Evolutionary conservation across 441 rosid genomes (phyloP), one percentile per base, ranked within the genome.

Genomic region (Melastoma candidum): DNA sequence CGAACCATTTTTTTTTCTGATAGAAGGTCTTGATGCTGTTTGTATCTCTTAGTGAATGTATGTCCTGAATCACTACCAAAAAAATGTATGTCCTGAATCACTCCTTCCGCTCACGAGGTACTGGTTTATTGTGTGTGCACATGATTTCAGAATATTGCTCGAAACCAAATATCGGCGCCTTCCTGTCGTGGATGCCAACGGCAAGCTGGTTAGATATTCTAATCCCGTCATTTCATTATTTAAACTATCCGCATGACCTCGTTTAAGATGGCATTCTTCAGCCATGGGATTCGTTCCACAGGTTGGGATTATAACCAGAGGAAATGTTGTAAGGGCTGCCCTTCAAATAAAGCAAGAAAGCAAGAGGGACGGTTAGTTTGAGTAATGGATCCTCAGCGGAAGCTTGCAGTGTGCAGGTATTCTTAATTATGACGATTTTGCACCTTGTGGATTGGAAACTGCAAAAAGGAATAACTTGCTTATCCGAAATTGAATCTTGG

Each of bases 241-340:
- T 45, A 8, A 3, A 7, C 25, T 57, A 7, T 26, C 0, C 13
- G 17, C 36, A 32, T 49, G 22, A 6, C 46, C 32, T 26, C 7
- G 27, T 41, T 44, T 57, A 48, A 46, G 44, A 44, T 11, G 32
- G 22, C 22, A 17, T 52, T 36, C 53, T 24, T 60, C 36, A 61
- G 49, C 17, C 43, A 14, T 17, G 22, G 22, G 7, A 24, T n/a
- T 48, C 36, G 17, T 27, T 41, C 12, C 1, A 7, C 76, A 87
- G 94, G 96, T 87, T 4, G 98, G 98, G 49, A 80, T 92, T 25
- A 85, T 87, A 68, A 87, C 98, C 46, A 75, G 98, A 75, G 95
- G 95, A 68, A 87, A 90, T 60, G 98, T 90, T 32, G 98, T 83
- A 26, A 71, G 93, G 76, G 96, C 95, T 7, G 98, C 94, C 9